These are phyloP conservation scores for Lyophyllum semitale DNA, from an alignment of 768 basidiomycete genomes.

Conservation along the genomic window DNA sequence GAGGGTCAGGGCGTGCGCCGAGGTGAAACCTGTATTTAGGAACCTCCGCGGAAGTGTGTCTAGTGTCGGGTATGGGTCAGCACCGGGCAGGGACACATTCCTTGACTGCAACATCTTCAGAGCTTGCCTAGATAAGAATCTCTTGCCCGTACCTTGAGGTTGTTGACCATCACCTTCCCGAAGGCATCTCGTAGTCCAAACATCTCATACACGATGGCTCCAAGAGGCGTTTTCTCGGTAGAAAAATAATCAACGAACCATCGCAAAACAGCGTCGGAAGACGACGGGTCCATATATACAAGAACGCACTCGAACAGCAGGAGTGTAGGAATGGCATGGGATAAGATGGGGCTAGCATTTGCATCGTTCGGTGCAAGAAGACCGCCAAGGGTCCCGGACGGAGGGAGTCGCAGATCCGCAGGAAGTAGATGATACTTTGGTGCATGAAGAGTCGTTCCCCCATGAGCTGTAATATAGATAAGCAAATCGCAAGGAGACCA, in stretches of 20 bases:
- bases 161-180: conserved; percentile 90
- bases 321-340: conserved; percentile 72
- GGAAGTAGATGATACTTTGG: conserved; percentile 71
- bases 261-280: conserved; percentile 58
- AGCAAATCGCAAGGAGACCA: not conserved
- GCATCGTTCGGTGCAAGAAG: conserved; percentile 28
- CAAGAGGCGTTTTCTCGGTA: conserved; percentile 33
- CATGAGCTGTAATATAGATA: conserved; percentile 37
- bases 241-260: conserved; percentile 73
- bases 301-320: conserved; percentile 93
- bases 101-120: conserved; percentile 50
- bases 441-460: conserved; percentile 61
- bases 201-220: conserved; percentile 88
- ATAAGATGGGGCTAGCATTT: conserved; percentile 42
- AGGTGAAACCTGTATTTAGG: conserved; percentile 52
- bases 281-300: conserved; percentile 75
- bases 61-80: conserved; percentile 58
- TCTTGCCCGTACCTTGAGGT: conserved; percentile 63
- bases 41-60: conserved; percentile 64
- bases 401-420: conserved; percentile 69
- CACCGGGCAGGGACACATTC: conserved; percentile 75
- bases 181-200: conserved; percentile 86
- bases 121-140: not conserved
- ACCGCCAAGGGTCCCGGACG: conserved; percentile 46
- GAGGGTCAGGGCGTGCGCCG: conserved; percentile 61